Evolutionary conservation across 805 yeast genomes (phyloP).

Genomic region (Limtongozyma cylindracea): DNA sequence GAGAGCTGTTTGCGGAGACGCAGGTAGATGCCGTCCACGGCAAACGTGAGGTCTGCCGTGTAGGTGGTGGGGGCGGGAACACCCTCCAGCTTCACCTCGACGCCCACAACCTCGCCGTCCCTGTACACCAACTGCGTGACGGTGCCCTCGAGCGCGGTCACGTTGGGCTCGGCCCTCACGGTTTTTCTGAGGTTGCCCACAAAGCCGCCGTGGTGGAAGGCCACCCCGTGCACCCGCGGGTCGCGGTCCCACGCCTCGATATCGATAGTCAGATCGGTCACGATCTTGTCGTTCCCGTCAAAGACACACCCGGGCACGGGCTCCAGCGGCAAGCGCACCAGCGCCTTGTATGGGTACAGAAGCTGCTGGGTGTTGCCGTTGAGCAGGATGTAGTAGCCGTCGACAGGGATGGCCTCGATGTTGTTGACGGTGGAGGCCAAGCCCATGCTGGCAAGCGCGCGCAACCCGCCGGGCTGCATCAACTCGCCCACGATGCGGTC

Average conservation of each 20-base stretch:
- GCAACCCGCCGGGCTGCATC: constrained; percentile 91
- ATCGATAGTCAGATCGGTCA: constrained; percentile 19
- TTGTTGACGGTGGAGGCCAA: constrained; percentile 51
- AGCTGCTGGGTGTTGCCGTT: constrained; percentile 29
- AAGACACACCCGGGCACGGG: constrained; percentile 26
- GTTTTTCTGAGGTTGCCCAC: constrained; percentile 48
- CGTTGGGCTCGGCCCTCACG: constrained; percentile 46
- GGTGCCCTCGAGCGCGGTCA: constrained; percentile 61
- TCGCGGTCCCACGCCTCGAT: constrained; percentile 24
- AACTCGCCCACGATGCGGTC: constrained; percentile 95
- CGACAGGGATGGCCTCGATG: constrained; percentile 52
- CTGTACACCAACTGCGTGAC: constrained; percentile 43
- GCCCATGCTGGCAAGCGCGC: constrained; percentile 61
- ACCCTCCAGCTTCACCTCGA: constrained; percentile 25
- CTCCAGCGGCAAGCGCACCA: constrained; percentile 14
- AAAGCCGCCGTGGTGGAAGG: constrained; percentile 86
- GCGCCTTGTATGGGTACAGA: constrained; percentile 42
- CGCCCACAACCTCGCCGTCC: constrained; percentile 41
- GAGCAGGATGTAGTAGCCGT: constrained; percentile 64
- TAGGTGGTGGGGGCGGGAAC: constrained; percentile 8
- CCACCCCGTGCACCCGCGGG: constrained; percentile 43
- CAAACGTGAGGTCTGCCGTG: constrained; percentile 39
- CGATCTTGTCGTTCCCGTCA: constrained; percentile 26
- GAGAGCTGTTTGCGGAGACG: constrained; percentile 61
- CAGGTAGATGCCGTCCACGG: constrained; percentile 88